Base-by-base conservation (phyloP, 345 rosid genomes). In the Camelina hispida region DNA sequence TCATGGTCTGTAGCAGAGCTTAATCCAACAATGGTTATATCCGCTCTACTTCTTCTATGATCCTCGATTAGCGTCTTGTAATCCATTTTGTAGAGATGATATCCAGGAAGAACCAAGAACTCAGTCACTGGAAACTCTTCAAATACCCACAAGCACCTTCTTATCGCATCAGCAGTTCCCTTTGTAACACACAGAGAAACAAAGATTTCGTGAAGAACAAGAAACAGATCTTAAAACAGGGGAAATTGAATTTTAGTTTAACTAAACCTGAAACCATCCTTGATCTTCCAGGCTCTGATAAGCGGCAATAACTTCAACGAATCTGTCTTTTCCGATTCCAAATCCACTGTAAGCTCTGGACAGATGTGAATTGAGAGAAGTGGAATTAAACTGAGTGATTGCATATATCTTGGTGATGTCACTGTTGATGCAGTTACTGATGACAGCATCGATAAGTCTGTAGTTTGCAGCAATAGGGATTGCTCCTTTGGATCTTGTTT, bases 151-250 rank as follows among this genome's bases (percentile, higher is more conserved):
- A 88, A 71, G 68, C 97, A 91, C 73, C 91, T 87, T 81, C 98
- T 88, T 35, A 93, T 85, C 1, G 96, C 96, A 83, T 93, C 98
- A 55, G 96, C 98, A 83, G 81, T 82, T 57, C 98, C 98, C 98
- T 89, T 42, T 6, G 34, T 38, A 67, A 38, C 64, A 42, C 4
- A 74, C 9, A 34, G 17, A 59, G 8, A n/a, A 23, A 43, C 32
- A 35, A 17, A 75, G 58, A 17, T 40, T 71, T 25, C 68, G 59
- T 72, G 5, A 51, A 25, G 7, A 42, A 42, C 58, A 78, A 50
- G 57, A 9, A 48, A 58, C n/a, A 62, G 8, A 71, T n/a, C 2
- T 13, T 35, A 48, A 56, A 23, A 63, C 58, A 69, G 57, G 34
- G 50, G 62, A 44, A 69, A 48, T 16, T 0, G 8, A 15, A 18